Evolutionary conservation across 2,329 filamentous ascomycete genomes (phyloP), one percentile per base, ranked within the genome.

Genomic region (Aspergillus sclerotialis): DNA sequence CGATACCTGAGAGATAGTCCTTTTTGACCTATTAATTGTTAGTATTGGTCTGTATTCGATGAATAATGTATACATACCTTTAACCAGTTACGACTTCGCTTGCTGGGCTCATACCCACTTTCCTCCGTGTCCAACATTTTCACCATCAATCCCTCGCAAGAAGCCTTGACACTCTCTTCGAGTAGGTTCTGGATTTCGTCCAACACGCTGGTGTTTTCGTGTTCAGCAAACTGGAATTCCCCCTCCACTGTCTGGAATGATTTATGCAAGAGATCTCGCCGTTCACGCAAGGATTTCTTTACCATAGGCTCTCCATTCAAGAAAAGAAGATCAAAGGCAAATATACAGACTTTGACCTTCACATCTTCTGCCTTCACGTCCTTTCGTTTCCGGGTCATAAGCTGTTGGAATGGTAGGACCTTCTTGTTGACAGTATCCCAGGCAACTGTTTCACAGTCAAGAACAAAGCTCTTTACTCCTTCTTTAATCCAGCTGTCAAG

Each of bases 361-460:
- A 96, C 84, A 49, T 96, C 90, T 55, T 94, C 89, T 6, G 85
- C 72, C 60, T 94, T 94, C 53, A 96, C 92, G 49, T 96, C 90
- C 66, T 96, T 98, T 60, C 85, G 82, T 69, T 98, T 98, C 35
- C 92, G 77, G 10, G 92, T 96, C 92, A 96, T 96, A 28, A 98
- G 75, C 57, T 94, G 88, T 61, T 98, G 92, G 69, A 98, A 98
- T 0, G 92, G 92, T 25, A 98, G 63, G 10, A 98, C 86, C 61
- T 94, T 94, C 72, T 94, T 95, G 68, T 92, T 87, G 2, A 75
- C 73, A n/a, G 86, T 75, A 60, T 98, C 92, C 90, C 92, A 96
- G 1, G 85, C 92, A 9, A 96, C 92, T 1, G 90, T 94, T 67
- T 98, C 92, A 57, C 92, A 98, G 58, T 98, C 92, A n/a, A 98